Conservation (phyloP, 768 basidiomycete species). For the Termitomyces sp. region DNA sequence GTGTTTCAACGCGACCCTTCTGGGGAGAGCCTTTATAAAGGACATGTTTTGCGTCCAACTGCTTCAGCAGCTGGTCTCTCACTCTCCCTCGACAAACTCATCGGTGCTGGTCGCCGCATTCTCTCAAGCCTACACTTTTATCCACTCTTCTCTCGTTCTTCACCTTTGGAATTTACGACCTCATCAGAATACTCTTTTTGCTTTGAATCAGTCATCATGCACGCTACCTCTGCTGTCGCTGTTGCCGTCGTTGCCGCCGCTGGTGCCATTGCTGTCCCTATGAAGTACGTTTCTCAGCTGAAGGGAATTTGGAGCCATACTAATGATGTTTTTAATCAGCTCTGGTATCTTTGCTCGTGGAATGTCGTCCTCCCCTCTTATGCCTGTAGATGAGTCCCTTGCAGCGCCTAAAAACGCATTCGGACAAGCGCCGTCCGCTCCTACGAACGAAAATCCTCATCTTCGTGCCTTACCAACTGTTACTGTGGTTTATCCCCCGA, state of each 20-base stretch:
- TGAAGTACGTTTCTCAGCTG: background rate
- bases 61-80: background rate
- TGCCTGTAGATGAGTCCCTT: background rate
- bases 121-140: background rate
- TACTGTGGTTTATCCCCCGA: background rate
- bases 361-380: background rate
- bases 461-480: background rate
- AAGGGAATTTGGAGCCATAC: background rate
- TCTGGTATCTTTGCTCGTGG: background rate
- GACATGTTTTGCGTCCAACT: background rate
- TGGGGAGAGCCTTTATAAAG: background rate
- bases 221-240: background rate
- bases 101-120: background rate
- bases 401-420: background rate
- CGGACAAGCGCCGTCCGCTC: background rate
- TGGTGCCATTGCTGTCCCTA: background rate
- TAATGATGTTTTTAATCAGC: background rate
- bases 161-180: background rate
- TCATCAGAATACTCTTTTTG: background rate
- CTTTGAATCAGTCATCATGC: background rate
- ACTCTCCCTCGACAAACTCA: background rate
- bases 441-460: background rate
- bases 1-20: background rate
- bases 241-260: background rate
- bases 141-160: background rate